Evolutionary conservation across 306 rosid species (phyloP).

Genomic region (Casuarina equisetifolia): DNA sequence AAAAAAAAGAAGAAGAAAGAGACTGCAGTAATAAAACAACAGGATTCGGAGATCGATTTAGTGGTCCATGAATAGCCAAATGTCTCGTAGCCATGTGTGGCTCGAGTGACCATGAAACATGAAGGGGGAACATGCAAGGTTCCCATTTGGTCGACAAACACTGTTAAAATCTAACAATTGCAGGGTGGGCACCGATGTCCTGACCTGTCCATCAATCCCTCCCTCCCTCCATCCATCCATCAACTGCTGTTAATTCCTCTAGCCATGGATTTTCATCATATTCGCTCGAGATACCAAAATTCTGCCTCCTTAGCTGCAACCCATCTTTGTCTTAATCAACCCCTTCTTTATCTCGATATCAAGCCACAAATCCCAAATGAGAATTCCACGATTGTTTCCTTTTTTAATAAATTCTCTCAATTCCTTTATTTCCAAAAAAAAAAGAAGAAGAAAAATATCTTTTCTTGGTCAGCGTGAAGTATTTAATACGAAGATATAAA

Average conservation of each 20-base stretch:
- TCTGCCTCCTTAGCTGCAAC: background rate
- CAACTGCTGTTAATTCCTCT: background rate
- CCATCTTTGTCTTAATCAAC: background rate
- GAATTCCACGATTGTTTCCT: too few relatives aligned
- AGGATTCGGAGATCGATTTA: constrained; percentile 45
- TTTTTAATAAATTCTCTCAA: too few relatives aligned
- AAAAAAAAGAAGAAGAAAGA: background rate
- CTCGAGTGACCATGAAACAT: constrained; percentile 20
- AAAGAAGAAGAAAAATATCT: background rate
- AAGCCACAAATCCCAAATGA: too few relatives aligned
- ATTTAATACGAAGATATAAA: too few relatives aligned
- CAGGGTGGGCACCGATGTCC: constrained; percentile 10
- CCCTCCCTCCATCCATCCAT: background rate
- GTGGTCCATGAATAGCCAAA: constrained; percentile 31
- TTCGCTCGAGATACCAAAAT: background rate
- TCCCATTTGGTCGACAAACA: constrained; percentile 12
- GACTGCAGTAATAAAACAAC: constrained; percentile 7
- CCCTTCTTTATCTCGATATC: too few relatives aligned
- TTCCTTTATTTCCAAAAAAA: too few relatives aligned
- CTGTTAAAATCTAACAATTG: background rate
- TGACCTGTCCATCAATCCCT: constrained; percentile 4
- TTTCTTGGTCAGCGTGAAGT: too few relatives aligned
- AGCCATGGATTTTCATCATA: background rate
- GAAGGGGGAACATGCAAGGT: constrained; percentile 30
- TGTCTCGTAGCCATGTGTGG: constrained; percentile 23